Percentiles rank a stretch among this genome's conserved stretches.
Conservation (phyloP, 148 eudicot species). For the Spergularia marina region DNA sequence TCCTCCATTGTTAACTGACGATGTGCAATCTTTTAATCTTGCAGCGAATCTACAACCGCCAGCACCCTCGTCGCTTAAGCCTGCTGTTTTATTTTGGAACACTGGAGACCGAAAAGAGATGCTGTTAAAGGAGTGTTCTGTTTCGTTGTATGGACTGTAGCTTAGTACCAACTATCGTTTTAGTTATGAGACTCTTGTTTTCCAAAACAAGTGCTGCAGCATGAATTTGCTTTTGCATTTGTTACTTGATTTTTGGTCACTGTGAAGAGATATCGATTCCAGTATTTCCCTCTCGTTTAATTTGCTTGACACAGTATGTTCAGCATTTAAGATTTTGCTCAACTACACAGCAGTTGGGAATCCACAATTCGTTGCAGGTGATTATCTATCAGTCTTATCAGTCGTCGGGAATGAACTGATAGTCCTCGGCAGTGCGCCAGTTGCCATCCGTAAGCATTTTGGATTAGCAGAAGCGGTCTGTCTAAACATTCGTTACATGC, state of each 20-base stretch:
- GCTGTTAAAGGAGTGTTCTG: not conserved
- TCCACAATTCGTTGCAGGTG: too few species aligned
- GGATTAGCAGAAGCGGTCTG: too few species aligned
- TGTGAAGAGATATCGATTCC: not conserved
- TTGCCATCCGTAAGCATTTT: not conserved
- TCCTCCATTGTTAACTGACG: not conserved
- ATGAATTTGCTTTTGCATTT: not conserved
- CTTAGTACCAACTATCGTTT: constrained; percentile 10
- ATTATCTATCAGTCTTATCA: too few species aligned
- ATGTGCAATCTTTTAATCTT: not conserved
- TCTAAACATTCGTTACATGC: too few species aligned
- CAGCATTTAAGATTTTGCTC: too few species aligned
- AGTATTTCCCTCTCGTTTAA: too few species aligned
- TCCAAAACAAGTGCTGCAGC: not conserved
- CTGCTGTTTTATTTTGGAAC: not conserved
- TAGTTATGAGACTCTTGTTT: constrained; percentile 17
- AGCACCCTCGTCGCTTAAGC: constrained; percentile 35
- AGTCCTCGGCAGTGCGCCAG: too few species aligned
- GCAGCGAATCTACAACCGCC: constrained; percentile 41
- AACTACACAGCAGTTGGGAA: too few species aligned
- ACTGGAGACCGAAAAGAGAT: not conserved
- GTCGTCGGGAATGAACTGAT: too few species aligned
- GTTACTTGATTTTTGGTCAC: not conserved
- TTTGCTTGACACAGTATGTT: too few species aligned
- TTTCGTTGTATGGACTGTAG: constrained; percentile 20